Evolutionary conservation across 495 filamentous ascomycete species (phyloP).

Genomic region (Aspergillus panamensis): DNA sequence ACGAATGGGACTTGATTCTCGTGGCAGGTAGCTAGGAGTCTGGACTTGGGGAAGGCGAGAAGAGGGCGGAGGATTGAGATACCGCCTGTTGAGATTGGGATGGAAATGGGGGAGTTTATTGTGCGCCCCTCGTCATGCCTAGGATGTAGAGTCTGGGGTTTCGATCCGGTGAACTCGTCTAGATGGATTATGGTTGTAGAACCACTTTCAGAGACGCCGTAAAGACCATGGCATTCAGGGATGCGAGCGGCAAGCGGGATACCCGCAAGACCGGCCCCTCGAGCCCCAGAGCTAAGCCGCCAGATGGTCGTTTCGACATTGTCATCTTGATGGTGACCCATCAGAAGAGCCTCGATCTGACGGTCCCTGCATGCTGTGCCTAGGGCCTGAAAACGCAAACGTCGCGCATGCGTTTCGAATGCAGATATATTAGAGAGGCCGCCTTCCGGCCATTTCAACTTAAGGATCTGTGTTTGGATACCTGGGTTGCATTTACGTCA

Average conservation of each 20-base stretch:
- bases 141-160: background rate
- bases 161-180: background rate
- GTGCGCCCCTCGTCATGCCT: background rate
- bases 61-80: slow-evolving; percentile 72
- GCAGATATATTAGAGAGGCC: slow-evolving; percentile 41
- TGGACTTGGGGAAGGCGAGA: slow-evolving; percentile 65
- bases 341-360: slow-evolving; percentile 53
- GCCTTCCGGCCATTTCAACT: slow-evolving; percentile 44
- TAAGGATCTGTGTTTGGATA: slow-evolving; percentile 49
- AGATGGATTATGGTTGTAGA: slow-evolving; percentile 18
- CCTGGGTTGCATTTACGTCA: slow-evolving; percentile 31
- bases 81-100: slow-evolving; percentile 62
- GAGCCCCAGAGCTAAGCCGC: slow-evolving; percentile 60
- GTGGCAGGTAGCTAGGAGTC: slow-evolving; percentile 69
- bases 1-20: slow-evolving; percentile 65
- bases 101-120: too few species aligned
- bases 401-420: slow-evolving; percentile 77
- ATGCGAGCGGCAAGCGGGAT: slow-evolving; percentile 64
- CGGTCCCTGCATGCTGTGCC: slow-evolving; percentile 54
- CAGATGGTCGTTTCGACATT: slow-evolving; percentile 83
- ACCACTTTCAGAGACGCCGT: slow-evolving; percentile 68
- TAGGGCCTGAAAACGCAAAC: slow-evolving; percentile 66
- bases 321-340: slow-evolving; percentile 84
- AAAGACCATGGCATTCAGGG: slow-evolving; percentile 76
- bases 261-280: slow-evolving; percentile 62